phyloP scores from a whole-genome alignment of 345 rosid genomes.

The Eucalyptus coolabah region DNA sequence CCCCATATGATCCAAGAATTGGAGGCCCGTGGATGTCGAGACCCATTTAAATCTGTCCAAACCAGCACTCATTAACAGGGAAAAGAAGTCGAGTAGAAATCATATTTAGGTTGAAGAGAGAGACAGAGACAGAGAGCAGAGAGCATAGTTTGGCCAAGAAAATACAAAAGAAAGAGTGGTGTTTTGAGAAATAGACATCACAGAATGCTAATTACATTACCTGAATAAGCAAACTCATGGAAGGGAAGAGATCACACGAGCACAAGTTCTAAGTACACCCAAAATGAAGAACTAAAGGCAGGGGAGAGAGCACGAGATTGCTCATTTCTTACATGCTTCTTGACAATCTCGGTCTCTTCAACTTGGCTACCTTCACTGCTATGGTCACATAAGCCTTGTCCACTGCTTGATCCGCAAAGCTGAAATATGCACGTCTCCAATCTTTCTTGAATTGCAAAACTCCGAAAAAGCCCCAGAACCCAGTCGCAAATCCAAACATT shows the following conservation, averaged over 20 bases:
- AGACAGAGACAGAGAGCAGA: too few relatives aligned
- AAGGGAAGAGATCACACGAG: not conserved
- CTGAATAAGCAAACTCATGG: not conserved
- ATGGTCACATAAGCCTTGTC: not conserved
- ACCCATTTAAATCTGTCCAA: too few relatives aligned
- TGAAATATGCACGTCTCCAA: not conserved
- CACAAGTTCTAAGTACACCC: not conserved
- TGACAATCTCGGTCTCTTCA: not conserved
- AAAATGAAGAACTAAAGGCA: not conserved
- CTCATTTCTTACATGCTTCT: fast-evolving
- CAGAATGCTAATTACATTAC: not conserved
- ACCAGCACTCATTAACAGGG: too few relatives aligned
- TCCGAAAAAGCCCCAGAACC: not conserved
- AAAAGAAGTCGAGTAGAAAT: too few relatives aligned
- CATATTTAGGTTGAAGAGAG: too few relatives aligned
- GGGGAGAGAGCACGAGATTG: too few relatives aligned
- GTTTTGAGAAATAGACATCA: not conserved
- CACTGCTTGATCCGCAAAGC: not conserved
- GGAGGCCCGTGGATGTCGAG: too few relatives aligned
- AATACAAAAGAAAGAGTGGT: not conserved
- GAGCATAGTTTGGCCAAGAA: fast-evolving
- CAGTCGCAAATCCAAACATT: not conserved
- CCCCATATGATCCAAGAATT: too few relatives aligned
- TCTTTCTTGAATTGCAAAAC: not conserved
- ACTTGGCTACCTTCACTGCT: fast-evolving